A percentile compares a stretch with the other conserved stretches of the same genome.
These are phyloP conservation scores for Vickermania spadyakhi DNA, from an alignment of 208 protist species.

Conservation along the genomic window DNA sequence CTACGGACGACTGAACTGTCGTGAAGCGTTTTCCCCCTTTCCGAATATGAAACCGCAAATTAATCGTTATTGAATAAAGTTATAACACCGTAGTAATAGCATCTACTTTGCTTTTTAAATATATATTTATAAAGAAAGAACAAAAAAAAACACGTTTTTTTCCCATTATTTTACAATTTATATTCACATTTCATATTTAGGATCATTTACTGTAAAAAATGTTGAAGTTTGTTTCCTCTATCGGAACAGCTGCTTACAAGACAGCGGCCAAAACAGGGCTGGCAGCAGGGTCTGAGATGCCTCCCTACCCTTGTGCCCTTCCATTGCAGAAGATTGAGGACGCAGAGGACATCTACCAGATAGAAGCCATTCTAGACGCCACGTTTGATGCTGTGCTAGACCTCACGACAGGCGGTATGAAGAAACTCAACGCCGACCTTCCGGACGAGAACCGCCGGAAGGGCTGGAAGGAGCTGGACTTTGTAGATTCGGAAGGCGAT, in stretches of 20 bases:
- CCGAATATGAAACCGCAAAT: too few species aligned
- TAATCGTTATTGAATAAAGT: too few species aligned
- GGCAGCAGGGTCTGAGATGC: slow-evolving; percentile 58
- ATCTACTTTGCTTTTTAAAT: too few species aligned
- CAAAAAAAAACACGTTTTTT: too few species aligned
- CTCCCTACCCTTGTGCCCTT: slow-evolving; percentile 78
- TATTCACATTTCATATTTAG: too few species aligned
- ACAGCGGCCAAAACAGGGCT: slow-evolving; percentile 67
- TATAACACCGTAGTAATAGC: too few species aligned
- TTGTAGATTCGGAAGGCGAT: slow-evolving; percentile 57
- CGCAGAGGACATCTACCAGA: slow-evolving; percentile 22
- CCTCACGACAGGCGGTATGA: slow-evolving; percentile 38
- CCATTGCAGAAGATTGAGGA: slow-evolving; percentile 50
- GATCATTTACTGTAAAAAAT: too few species aligned
- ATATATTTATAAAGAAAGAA: too few species aligned
- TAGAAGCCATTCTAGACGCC: slow-evolving; percentile 43
- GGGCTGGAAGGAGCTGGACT: slow-evolving; percentile 51
- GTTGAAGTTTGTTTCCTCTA: slow-evolving; percentile 52
- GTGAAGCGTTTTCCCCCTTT: too few species aligned
- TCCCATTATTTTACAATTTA: too few species aligned
- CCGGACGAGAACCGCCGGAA: slow-evolving; percentile 13
- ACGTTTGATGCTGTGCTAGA: slow-evolving; percentile 46
- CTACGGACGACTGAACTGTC: too few species aligned
- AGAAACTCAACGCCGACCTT: slow-evolving; percentile 28
- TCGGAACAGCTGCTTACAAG: slow-evolving; percentile 67